Percentiles rank a stretch among this genome's conserved stretches.
Conservation (phyloP, 805 yeast species). For the Spathaspora arborariae region DNA sequence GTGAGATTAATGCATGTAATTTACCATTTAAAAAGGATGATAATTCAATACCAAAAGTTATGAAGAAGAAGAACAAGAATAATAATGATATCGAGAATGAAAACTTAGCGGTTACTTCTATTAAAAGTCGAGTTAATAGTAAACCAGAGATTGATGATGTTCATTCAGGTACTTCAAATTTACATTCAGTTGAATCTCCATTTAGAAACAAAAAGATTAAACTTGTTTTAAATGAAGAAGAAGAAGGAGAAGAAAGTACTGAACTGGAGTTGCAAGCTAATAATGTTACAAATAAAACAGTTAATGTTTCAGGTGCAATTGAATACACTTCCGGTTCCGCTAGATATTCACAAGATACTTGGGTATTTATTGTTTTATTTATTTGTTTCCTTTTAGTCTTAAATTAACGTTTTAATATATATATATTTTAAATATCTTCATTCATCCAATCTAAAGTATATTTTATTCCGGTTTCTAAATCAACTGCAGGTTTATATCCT, state of each 20-base stretch:
- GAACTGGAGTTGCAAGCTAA: background rate
- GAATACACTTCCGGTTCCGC: background rate
- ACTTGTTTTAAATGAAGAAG: conserved; percentile 1
- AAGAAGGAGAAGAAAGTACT: background rate
- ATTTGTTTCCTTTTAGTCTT: background rate
- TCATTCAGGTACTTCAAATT: background rate
- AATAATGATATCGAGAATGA: background rate
- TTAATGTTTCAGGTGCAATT: background rate
- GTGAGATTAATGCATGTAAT: conserved; percentile 49
- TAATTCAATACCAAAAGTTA: conserved; percentile 8
- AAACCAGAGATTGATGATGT: background rate
- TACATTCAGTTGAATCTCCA: background rate
- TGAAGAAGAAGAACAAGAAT: background rate
- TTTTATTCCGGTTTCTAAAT: conserved; percentile 72
- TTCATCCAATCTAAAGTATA: conserved; percentile 87
- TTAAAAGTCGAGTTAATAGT: background rate
- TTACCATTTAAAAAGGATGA: conserved; percentile 47
- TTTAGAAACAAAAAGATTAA: conserved; percentile 5
- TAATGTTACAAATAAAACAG: background rate
- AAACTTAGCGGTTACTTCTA: background rate
- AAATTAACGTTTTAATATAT: background rate
- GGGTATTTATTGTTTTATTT: background rate
- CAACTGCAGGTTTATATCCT: conserved; percentile 79
- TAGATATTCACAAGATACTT: background rate
- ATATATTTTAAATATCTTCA: conserved; percentile 34